A percentile compares a stretch with the other conserved stretches of the same genome.
Conservation (phyloP, 2,329 filamentous ascomycete genomes). For the Alternaria ventricosa region DNA sequence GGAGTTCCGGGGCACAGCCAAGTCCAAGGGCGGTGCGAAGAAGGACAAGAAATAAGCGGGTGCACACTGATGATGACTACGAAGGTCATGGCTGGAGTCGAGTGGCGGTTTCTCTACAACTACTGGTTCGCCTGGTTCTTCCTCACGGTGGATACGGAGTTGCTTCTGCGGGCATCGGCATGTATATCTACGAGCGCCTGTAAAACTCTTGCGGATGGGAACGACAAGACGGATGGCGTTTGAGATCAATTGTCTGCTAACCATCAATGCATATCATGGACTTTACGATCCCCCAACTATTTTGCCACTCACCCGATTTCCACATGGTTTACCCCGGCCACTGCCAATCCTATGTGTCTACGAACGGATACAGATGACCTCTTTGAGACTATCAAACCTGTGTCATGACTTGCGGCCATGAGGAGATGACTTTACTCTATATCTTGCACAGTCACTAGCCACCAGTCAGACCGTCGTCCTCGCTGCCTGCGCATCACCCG, state of each 20-base stretch:
- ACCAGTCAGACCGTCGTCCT: neutral
- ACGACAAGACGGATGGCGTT: slow-evolving; percentile 50
- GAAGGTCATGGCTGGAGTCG: slow-evolving; percentile 40
- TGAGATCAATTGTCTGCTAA: slow-evolving; percentile 48
- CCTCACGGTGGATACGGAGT: slow-evolving; percentile 44
- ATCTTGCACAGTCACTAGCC: neutral
- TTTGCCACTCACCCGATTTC: slow-evolving; percentile 8
- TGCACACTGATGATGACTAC: slow-evolving; percentile 37
- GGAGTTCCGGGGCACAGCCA: slow-evolving; percentile 96
- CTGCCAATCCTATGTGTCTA: neutral
- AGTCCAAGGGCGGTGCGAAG: slow-evolving; percentile 93
- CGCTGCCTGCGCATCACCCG: neutral
- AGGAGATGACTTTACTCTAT: neutral
- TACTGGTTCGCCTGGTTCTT: slow-evolving; percentile 41
- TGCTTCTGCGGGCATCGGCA: slow-evolving; percentile 45
- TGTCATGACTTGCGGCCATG: neutral
- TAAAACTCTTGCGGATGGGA: slow-evolving; percentile 47
- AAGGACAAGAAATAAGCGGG: slow-evolving; percentile 76
- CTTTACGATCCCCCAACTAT: slow-evolving; percentile 35
- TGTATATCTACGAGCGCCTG: slow-evolving; percentile 50
- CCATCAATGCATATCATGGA: slow-evolving; percentile 51
- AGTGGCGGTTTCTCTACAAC: slow-evolving; percentile 42
- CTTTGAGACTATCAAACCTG: neutral
- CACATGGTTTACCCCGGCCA: neutral
- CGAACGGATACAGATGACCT: neutral